Conservation (phyloP, 441 rosid species). For the Erodium trifolium region DNA sequence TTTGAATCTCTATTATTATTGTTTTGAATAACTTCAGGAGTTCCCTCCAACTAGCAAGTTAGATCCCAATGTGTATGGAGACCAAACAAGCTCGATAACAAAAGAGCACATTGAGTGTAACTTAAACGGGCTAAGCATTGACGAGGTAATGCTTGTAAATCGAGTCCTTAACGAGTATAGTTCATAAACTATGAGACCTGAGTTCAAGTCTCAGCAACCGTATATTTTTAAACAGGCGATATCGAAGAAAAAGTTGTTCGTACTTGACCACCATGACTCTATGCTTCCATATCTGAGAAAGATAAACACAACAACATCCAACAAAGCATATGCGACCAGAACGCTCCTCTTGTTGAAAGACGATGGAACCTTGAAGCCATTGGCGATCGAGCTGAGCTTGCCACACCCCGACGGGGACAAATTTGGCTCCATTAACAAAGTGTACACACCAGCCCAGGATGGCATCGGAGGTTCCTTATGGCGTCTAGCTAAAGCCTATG, state of each 20-base stretch:
- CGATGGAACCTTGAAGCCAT: constrained; percentile 62
- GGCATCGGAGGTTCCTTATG: constrained; percentile 58
- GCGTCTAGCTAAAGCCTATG: constrained; percentile 93
- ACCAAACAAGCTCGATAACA: constrained; percentile 48
- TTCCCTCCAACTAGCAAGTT: constrained; percentile 56
- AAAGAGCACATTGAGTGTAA: constrained; percentile 37
- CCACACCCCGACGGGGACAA: constrained; percentile 14
- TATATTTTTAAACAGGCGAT: constrained; percentile 37
- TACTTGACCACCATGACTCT: constrained; percentile 75
- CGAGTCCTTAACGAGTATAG: no score
- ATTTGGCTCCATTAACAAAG: constrained; percentile 52
- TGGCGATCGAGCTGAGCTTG: constrained; percentile 78
- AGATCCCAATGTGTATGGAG: constrained; percentile 32
- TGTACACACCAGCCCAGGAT: constrained; percentile 54
- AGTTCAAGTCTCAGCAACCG: no score
- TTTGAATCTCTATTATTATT: no score
- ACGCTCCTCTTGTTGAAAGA: constrained; percentile 62
- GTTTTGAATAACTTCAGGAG: constrained; percentile 29
- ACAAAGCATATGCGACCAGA: constrained; percentile 68
- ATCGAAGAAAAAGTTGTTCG: constrained; percentile 41
- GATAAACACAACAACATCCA: constrained; percentile 58
- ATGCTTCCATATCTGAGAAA: constrained; percentile 57
- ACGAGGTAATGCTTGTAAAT: constrained; percentile 18
- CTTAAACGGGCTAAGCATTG: constrained; percentile 41
- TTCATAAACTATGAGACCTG: no score